Percentiles rank a stretch among this genome's conserved stretches.
Conservation (phyloP, 2,329 filamentous ascomycete species). For the Verticillium albo-atrum region DNA sequence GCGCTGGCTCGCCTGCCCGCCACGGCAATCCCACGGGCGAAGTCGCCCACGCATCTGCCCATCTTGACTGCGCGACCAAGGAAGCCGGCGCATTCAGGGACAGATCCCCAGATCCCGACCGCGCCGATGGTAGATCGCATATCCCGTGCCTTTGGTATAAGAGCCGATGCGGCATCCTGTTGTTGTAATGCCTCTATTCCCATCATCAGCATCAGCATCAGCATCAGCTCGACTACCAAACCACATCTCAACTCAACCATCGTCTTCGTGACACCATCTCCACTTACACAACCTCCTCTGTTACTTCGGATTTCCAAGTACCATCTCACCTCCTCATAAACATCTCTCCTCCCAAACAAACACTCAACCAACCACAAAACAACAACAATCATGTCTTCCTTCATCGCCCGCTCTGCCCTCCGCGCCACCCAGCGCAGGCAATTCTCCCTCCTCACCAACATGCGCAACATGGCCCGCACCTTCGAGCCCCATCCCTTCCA, state of each 20-base stretch:
- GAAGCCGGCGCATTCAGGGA: conserved; percentile 1
- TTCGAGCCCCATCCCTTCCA: conserved; percentile 34
- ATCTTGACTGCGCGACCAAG: conserved; percentile 6
- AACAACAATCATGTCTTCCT: conserved; percentile 25
- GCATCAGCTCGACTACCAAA: conserved; percentile 6
- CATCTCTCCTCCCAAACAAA: conserved; percentile 5
- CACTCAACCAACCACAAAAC: not conserved
- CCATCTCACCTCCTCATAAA: not conserved
- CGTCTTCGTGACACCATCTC: not conserved
- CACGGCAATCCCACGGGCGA: conserved; percentile 14
- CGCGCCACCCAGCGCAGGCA: conserved; percentile 20
- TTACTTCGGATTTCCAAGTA: conserved; percentile 7
- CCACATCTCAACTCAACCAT: conserved; percentile 10
- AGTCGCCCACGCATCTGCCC: conserved; percentile 11
- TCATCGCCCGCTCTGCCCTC: conserved; percentile 25
- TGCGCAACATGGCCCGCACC: conserved; percentile 28
- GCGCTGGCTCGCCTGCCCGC: not conserved
- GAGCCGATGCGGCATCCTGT: conserved; percentile 9
- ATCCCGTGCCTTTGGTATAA: conserved; percentile 10
- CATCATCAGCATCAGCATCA: conserved; percentile 9
- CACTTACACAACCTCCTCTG: conserved; percentile 6
- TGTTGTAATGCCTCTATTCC: conserved; percentile 2
- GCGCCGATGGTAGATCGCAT: not conserved
- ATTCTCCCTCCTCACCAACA: conserved; percentile 29
- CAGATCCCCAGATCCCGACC: not conserved